Evolutionary conservation across 1,139 yeast species (phyloP).

Genomic region (Pichia sp.): DNA sequence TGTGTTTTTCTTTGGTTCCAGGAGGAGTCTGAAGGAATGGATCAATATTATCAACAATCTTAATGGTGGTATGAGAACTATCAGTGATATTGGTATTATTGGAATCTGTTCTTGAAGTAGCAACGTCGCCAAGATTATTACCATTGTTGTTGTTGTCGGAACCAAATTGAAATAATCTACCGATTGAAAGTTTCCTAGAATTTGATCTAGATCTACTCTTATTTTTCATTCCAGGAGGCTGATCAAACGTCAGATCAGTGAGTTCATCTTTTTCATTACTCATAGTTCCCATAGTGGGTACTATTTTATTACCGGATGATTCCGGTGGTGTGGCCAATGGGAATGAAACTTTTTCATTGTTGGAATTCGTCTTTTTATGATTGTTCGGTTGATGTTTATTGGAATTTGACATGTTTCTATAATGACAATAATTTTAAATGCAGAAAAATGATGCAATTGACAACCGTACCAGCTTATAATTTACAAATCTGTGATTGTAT

Average conservation of each 20-base stretch:
- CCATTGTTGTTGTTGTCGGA: constrained; percentile 12
- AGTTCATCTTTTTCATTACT: constrained; percentile 2
- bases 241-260: constrained; percentile 7
- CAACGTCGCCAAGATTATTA: neutral
- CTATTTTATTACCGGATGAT: neutral
- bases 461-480: neutral
- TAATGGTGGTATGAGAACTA: neutral
- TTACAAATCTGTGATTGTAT: neutral
- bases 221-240: constrained; percentile 9
- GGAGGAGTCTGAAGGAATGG: constrained; percentile 20
- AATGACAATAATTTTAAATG: neutral
- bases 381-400: neutral
- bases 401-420: neutral
- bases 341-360: neutral
- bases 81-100: constrained; percentile 7
- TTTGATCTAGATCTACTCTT: constrained; percentile 28
- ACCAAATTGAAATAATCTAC: constrained; percentile 28
- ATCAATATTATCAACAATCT: constrained; percentile 8
- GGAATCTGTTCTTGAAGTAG: constrained; percentile 3
- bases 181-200: constrained; percentile 27
- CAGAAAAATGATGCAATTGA: neutral
- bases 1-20: constrained; percentile 8
- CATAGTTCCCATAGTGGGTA: neutral
- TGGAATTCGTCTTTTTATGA: neutral
- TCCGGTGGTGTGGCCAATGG: constrained; percentile 1